Conservation (phyloP, 495 filamentous ascomycete species). For the Hypoxylon intermedium region DNA sequence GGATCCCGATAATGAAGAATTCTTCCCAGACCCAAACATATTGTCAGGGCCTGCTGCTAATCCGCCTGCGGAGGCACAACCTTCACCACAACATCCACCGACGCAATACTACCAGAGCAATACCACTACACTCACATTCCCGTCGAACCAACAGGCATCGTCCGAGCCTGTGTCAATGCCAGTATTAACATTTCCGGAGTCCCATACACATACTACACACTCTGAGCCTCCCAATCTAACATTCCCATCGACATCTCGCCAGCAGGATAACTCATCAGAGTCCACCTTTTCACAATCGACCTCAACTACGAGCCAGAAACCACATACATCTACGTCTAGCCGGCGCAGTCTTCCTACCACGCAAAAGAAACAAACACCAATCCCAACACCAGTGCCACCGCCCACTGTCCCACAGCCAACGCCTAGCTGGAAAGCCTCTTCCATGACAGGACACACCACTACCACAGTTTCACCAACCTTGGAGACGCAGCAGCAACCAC, state of each 20-base stretch:
- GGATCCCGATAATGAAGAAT: slow-evolving; percentile 42
- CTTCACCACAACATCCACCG: slow-evolving; percentile 6
- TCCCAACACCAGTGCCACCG: slow-evolving; percentile 16
- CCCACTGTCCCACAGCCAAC: slow-evolving; percentile 22
- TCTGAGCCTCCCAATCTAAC: slow-evolving; percentile 12
- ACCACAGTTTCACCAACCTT: slow-evolving; percentile 21
- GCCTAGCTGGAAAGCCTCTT: slow-evolving; percentile 30
- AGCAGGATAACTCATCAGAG: slow-evolving; percentile 6
- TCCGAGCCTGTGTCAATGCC: slow-evolving; percentile 17
- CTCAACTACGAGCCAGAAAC: slow-evolving; percentile 8
- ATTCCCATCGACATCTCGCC: slow-evolving; percentile 18
- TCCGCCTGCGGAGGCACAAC: slow-evolving; percentile 9
- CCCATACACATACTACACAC: slow-evolving; percentile 19
- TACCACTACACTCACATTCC: slow-evolving; percentile 19
- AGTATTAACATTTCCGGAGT: slow-evolving; percentile 31
- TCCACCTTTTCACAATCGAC: slow-evolving; percentile 4
- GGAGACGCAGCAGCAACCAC: slow-evolving; percentile 19
- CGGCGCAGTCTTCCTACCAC: slow-evolving; percentile 35
- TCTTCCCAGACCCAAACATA: slow-evolving; percentile 41
- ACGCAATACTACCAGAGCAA: slow-evolving; percentile 29
- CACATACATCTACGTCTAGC: slow-evolving; percentile 2
- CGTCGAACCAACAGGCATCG: slow-evolving; percentile 16
- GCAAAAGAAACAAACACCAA: slow-evolving; percentile 31
- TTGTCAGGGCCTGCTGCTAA: slow-evolving; percentile 31
- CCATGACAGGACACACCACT: slow-evolving; percentile 12